Conservation (phyloP, 2,329 filamentous ascomycete species). For the Pseudogymnoascus sp. region DNA sequence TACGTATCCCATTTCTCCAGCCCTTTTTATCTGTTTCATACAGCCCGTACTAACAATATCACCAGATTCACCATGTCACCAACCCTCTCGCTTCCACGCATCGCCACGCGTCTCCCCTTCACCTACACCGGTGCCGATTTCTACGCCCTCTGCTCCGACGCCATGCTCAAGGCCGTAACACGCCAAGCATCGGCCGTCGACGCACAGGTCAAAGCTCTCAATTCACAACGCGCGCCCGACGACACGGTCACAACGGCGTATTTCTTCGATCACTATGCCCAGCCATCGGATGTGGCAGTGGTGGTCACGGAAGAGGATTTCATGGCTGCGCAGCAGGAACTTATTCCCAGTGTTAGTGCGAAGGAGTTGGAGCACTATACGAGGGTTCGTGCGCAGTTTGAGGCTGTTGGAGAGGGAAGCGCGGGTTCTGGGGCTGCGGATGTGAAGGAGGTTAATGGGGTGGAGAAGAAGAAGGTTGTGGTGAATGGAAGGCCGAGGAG, state of each 20-base stretch:
- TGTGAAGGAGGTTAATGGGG: conserved; percentile 12
- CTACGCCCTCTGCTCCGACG: conserved; percentile 93
- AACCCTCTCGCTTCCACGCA: conserved; percentile 63
- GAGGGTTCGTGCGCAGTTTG: conserved; percentile 72
- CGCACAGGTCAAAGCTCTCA: conserved; percentile 67
- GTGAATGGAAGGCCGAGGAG: conserved; percentile 14
- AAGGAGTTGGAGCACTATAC: conserved; percentile 92
- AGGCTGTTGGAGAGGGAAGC: conserved; percentile 46
- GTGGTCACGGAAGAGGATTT: conserved; percentile 89
- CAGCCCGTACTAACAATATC: conserved; percentile 15
- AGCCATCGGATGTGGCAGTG: conserved; percentile 73
- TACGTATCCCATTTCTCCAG: conserved; percentile 39
- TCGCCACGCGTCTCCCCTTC: conserved; percentile 76
- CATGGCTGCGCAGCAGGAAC: conserved; percentile 67
- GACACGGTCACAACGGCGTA: conserved; percentile 68
- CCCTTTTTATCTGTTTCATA: background rate
- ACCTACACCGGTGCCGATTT: conserved; percentile 97
- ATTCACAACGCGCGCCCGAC: conserved; percentile 37
- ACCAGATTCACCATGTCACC: conserved; percentile 79
- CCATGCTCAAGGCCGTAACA: conserved; percentile 98
- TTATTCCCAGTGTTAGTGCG: conserved; percentile 88
- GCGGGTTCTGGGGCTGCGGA: conserved; percentile 30
- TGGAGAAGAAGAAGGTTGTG: conserved; percentile 15
- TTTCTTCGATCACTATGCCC: conserved; percentile 91
- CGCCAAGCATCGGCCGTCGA: conserved; percentile 80